phyloP scores from a whole-genome alignment of 352 stramenopile species.

The Phytophthora chlamydospora region DNA sequence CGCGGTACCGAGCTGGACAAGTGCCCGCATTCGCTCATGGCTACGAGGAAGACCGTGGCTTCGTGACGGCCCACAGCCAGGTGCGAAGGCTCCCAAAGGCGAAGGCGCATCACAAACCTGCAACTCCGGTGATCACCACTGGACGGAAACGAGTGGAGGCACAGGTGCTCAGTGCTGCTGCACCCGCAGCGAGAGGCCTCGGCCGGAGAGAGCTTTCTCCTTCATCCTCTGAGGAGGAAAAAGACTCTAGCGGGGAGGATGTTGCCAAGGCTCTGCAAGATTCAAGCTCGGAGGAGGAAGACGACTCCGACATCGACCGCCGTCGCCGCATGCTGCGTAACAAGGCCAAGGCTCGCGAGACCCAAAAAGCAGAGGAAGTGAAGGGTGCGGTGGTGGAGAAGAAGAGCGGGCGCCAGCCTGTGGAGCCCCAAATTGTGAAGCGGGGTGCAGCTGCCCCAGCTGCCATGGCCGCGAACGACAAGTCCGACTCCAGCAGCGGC shows the following conservation, averaged over 20 bases:
- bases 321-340: conserved; percentile 64
- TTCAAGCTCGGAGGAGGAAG: conserved; percentile 80
- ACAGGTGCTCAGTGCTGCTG: conserved; percentile 44
- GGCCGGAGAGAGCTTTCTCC: conserved; percentile 4
- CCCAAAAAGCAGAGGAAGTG: conserved; percentile 4
- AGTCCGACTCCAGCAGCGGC: conserved; percentile 51
- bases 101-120: conserved; percentile 28
- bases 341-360: conserved; percentile 46
- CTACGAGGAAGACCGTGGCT: conserved; percentile 81
- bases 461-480: conserved; percentile 6
- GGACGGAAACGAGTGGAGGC: conserved; percentile 65
- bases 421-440: conserved; percentile 51
- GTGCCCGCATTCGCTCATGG: conserved; percentile 77
- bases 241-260: conserved; percentile 34
- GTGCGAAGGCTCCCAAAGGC: conserved; percentile 47
- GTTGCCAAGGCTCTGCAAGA: conserved; percentile 66
- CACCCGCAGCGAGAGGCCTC: conserved; percentile 18
- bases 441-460: conserved; percentile 10
- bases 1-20: conserved; percentile 83
- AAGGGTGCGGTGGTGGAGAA: conserved; percentile 14
- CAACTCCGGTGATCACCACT: conserved; percentile 20
- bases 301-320: conserved; percentile 66
- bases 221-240: conserved; percentile 30
- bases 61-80: conserved; percentile 73
- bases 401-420: conserved; percentile 19